Conservation (phyloP, 305 asterid genomes). For the Petunia hybrid region DNA sequence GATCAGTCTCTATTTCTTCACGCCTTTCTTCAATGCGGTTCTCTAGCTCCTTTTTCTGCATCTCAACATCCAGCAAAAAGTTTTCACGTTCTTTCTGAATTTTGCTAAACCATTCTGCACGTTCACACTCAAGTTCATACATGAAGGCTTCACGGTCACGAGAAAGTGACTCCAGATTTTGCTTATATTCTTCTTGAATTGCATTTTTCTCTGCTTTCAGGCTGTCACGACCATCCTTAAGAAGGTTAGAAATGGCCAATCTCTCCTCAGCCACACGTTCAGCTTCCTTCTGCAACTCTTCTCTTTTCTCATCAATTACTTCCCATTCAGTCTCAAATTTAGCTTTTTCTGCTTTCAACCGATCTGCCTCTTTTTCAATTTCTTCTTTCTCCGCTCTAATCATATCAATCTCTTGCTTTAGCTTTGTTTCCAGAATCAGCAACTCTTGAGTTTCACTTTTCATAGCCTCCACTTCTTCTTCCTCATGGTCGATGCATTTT, state of each 20-base stretch:
- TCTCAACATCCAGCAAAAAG: conserved; percentile 72
- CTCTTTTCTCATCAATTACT: conserved; percentile 88
- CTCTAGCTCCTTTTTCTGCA: conserved; percentile 84
- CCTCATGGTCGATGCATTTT: conserved; percentile 57
- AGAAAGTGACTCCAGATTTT: conserved; percentile 74
- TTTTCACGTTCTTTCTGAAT: conserved; percentile 82
- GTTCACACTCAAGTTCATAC: conserved; percentile 76
- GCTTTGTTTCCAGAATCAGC: conserved; percentile 68
- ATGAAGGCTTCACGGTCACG: conserved; percentile 78
- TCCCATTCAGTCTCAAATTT: conserved; percentile 97
- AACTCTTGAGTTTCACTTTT: conserved; percentile 79
- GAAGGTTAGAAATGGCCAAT: conserved; percentile 61
- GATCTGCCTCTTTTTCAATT: conserved; percentile 82
- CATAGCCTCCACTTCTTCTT: conserved; percentile 74
- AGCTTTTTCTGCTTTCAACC: conserved; percentile 75
- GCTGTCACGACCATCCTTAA: conserved; percentile 78
- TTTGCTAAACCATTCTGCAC: conserved; percentile 75
- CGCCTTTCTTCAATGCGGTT: conserved; percentile 69
- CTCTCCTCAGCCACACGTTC: conserved; percentile 82
- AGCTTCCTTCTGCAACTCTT: conserved; percentile 75
- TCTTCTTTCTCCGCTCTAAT: conserved; percentile 77
- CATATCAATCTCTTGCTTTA: conserved; percentile 90
- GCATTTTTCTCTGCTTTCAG: conserved; percentile 76
- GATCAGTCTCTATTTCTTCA: conserved; percentile 83
- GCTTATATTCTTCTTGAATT: conserved; percentile 69